A percentile compares a stretch with the other conserved stretches of the same genome.
Evolutionary conservation across 306 rosid species (phyloP).

Genomic region (Cucumis sativus): Cucumber_9930_V3 NC_026659.2:21092501-21093000

Average conservation of each 20-base stretch:
- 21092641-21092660: slow-evolving; percentile 84
- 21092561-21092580: slow-evolving; percentile 81
- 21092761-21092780: slow-evolving; percentile 17
- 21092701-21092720: slow-evolving; percentile 87
- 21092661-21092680: slow-evolving; percentile 87
- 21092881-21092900: slow-evolving; percentile 94
- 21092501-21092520: slow-evolving; percentile 87
- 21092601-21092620: slow-evolving; percentile 84
- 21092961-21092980: slow-evolving; percentile 82
- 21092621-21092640: slow-evolving; percentile 92
- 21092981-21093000: slow-evolving; percentile 86
- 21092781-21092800: neutral
- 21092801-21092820: neutral
- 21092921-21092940: slow-evolving; percentile 94
- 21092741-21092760: slow-evolving; percentile 90
- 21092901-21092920: slow-evolving; percentile 94
- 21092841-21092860: slow-evolving; percentile 64
- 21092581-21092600: slow-evolving; percentile 97
- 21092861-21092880: slow-evolving; percentile 87
- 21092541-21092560: slow-evolving; percentile 66
- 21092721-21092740: slow-evolving; percentile 83
- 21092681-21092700: slow-evolving; percentile 83
- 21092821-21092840: too few species aligned
- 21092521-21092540: slow-evolving; percentile 88
- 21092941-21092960: slow-evolving; percentile 93